A percentile compares a stretch with the other conserved stretches of the same genome.
phyloP scores from a whole-genome alignment of 495 filamentous ascomycete species.

The Penicillium bialowiezense region DNA sequence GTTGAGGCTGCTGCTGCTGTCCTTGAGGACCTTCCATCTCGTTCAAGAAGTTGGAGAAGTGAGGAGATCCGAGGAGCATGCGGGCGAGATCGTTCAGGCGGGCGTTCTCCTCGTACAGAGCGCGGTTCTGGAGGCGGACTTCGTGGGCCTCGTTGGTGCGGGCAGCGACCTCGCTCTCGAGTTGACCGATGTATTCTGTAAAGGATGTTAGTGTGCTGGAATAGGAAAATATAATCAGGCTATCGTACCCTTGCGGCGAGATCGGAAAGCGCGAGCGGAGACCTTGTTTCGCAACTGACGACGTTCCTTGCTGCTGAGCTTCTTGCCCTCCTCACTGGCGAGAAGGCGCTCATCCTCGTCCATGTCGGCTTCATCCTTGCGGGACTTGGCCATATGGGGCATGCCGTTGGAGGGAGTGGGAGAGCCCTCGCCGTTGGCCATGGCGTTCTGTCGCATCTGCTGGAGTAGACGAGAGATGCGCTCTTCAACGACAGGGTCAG shows the following conservation, averaged over 20 bases:
- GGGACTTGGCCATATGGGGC: conserved; percentile 56
- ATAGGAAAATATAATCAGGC: background rate
- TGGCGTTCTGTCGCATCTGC: conserved; percentile 72
- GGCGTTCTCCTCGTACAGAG: conserved; percentile 74
- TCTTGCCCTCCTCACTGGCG: conserved; percentile 95
- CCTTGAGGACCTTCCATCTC: conserved; percentile 56
- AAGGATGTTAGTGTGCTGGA: conserved; percentile 40
- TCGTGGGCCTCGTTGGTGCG: conserved; percentile 70
- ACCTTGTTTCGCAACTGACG: conserved; percentile 97
- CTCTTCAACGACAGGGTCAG: conserved; percentile 74
- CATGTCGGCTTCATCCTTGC: conserved; percentile 96
- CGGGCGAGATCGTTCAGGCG: conserved; percentile 74
- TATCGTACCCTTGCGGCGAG: conserved; percentile 85
- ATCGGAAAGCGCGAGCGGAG: conserved; percentile 93
- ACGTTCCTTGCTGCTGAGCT: conserved; percentile 89
- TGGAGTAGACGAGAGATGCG: conserved; percentile 81
- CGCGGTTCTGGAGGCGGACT: conserved; percentile 68
- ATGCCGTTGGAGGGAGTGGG: conserved; percentile 40
- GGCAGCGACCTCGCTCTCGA: conserved; percentile 78
- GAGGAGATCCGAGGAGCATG: conserved; percentile 80
- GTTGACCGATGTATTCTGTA: conserved; percentile 88
- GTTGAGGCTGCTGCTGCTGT: conserved; percentile 34
- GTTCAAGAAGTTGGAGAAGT: conserved; percentile 79
- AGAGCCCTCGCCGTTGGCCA: conserved; percentile 49
- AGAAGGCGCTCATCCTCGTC: conserved; percentile 94